A percentile compares a stretch with the other conserved stretches of the same genome.
These are phyloP conservation scores for Nakaseomyces nivariensis DNA, from an alignment of 1,139 yeast genomes.

Conservation along the genomic window DNA sequence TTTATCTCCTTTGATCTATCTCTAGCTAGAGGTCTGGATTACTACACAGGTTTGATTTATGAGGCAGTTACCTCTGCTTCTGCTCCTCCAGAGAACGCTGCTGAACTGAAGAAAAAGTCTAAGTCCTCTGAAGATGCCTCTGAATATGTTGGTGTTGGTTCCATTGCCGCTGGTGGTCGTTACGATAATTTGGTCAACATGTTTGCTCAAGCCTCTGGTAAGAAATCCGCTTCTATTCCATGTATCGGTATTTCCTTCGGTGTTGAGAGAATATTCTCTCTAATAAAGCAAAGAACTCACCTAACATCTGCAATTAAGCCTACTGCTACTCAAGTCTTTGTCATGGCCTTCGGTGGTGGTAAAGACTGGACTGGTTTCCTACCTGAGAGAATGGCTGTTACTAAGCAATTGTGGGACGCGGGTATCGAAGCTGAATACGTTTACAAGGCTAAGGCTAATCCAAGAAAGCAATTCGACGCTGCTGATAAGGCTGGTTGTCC, in stretches of 20 bases:
- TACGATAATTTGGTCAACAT: conserved; percentile 93
- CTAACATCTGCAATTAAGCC: conserved; percentile 59
- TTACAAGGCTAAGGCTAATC: conserved; percentile 86
- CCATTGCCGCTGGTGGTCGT: conserved; percentile 98
- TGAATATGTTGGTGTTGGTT: conserved; percentile 95
- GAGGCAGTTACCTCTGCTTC: conserved; percentile 93
- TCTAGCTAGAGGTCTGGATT: conserved; percentile 92
- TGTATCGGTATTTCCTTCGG: conserved; percentile 97
- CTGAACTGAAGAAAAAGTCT: conserved; percentile 44
- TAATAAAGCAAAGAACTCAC: conserved; percentile 63
- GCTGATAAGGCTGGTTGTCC: conserved; percentile 93
- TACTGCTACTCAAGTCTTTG: conserved; percentile 80
- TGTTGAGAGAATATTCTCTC: conserved; percentile 85
- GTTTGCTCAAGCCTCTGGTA: conserved; percentile 78
- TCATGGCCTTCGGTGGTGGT: conserved; percentile 98
- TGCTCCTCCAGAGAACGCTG: conserved; percentile 82
- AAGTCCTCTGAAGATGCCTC: conserved; percentile 67
- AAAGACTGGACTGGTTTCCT: conserved; percentile 89
- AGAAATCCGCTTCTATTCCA: conserved; percentile 72
- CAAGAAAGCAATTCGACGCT: conserved; percentile 92
- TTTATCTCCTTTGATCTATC: conserved; percentile 81
- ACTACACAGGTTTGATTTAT: conserved; percentile 91
- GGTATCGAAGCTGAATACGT: conserved; percentile 86
- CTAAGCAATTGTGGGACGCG: conserved; percentile 74
- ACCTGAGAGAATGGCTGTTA: conserved; percentile 79